Evolutionary conservation across 2,329 filamentous ascomycete genomes (phyloP).

Genomic region (Fusarium nisikadoi): DNA sequence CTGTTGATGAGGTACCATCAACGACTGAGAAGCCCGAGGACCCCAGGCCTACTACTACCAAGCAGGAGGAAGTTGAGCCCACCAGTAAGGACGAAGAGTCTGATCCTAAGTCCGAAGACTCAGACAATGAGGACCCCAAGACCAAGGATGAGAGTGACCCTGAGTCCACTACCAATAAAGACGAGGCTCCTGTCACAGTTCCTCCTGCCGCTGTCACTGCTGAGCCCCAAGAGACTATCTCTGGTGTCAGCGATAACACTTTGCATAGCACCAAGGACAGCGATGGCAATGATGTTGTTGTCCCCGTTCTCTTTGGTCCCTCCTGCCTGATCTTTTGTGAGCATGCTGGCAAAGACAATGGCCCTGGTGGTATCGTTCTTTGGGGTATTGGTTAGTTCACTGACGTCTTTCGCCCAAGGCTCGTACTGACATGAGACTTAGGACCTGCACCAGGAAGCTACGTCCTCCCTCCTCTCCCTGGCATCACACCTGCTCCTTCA

Average conservation of each 20-base stretch:
- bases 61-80: background rate
- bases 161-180: background rate
- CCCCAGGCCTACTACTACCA: background rate
- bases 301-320: background rate
- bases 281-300: background rate
- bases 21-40: background rate
- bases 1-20: background rate
- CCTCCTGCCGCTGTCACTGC: background rate
- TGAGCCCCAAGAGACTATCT: background rate
- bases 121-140: background rate
- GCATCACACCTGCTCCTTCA: background rate
- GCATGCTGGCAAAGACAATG: background rate
- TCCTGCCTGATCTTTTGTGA: conserved; percentile 6
- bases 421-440: background rate
- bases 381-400: background rate
- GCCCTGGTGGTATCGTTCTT: background rate
- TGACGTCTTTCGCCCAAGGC: rapidly evolving
- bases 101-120: background rate
- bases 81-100: background rate
- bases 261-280: background rate
- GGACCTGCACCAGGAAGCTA: conserved; percentile 4
- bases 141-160: background rate
- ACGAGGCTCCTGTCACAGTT: background rate
- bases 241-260: background rate
- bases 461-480: background rate